Percentiles rank a stretch among this genome's conserved stretches.
Evolutionary conservation across 441 rosid genomes (phyloP).

Genomic region (Syzygium syzygioides): DNA sequence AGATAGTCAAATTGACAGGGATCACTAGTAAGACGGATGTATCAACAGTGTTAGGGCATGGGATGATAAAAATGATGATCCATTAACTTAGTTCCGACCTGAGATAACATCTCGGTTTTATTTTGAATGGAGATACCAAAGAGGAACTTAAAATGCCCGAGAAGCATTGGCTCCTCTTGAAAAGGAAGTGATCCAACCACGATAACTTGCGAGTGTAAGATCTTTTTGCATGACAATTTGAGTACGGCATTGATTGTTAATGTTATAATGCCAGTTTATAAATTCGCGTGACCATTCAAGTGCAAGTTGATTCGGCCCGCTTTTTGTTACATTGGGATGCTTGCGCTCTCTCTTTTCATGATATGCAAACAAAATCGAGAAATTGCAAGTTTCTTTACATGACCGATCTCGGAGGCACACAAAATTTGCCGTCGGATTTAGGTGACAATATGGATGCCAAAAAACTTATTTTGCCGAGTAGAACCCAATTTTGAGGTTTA

Average conservation of each 20-base stretch:
- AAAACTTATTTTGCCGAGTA: neutral
- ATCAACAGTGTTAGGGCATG: neutral
- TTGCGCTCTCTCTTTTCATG: neutral
- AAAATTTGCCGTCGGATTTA: neutral
- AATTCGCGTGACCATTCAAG: neutral
- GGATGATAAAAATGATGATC: neutral
- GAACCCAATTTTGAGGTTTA: neutral
- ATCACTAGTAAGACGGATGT: neutral
- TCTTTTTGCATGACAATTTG: no score
- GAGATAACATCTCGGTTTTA: neutral
- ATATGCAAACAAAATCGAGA: neutral
- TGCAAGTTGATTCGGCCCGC: neutral
- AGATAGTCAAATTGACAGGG: neutral
- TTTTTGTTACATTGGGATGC: neutral
- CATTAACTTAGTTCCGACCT: neutral
- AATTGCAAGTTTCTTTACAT: neutral
- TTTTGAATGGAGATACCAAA: neutral
- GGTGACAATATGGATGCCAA: neutral
- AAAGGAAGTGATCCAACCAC: no score
- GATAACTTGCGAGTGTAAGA: no score
- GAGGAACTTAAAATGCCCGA: neutral
- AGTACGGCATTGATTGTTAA: no score
- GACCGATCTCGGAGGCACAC: neutral
- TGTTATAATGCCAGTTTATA: no score
- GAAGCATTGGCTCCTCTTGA: neutral